Percentiles rank a stretch among this genome's conserved stretches.
Conservation (phyloP, 106 monocot genomes). For the Iris macrosiphon region DNA sequence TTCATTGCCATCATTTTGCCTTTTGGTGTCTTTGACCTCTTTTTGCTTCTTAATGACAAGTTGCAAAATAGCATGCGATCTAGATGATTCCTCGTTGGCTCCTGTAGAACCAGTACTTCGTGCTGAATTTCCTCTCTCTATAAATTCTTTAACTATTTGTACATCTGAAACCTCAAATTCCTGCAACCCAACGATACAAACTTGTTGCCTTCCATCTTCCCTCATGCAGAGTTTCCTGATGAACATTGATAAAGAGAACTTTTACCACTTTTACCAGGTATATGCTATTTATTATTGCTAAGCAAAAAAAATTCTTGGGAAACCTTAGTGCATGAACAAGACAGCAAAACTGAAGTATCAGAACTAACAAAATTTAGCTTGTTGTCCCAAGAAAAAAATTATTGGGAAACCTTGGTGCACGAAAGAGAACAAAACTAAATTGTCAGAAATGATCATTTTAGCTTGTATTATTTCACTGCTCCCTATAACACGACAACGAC, state of each 20-base stretch:
- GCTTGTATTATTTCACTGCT: too few species aligned
- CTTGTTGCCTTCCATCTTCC: constrained; percentile 88
- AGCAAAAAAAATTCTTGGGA: too few species aligned
- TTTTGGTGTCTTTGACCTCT: constrained; percentile 30
- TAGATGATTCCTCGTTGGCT: constrained; percentile 91
- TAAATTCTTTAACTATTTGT: constrained; percentile 67
- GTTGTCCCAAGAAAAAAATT: too few species aligned
- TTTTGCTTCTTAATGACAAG: constrained; percentile 60
- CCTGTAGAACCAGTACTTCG: constrained; percentile 86
- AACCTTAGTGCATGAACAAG: too few species aligned
- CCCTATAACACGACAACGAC: too few species aligned
- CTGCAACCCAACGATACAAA: constrained; percentile 89
- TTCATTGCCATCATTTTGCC: constrained; percentile 38
- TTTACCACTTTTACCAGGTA: too few species aligned
- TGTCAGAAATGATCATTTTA: too few species aligned
- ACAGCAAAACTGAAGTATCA: too few species aligned
- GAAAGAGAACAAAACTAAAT: too few species aligned
- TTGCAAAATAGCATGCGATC: constrained; percentile 87
- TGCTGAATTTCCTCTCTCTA: constrained; percentile 77
- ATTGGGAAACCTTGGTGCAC: too few species aligned
- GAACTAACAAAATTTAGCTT: too few species aligned
- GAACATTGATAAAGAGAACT: neutral
- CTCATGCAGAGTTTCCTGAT: constrained; percentile 83
- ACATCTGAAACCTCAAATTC: constrained; percentile 91
- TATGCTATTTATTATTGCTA: too few species aligned